phyloP scores from a whole-genome alignment of 2,329 filamentous ascomycete genomes.

The Elsinoe ampelina region DNA sequence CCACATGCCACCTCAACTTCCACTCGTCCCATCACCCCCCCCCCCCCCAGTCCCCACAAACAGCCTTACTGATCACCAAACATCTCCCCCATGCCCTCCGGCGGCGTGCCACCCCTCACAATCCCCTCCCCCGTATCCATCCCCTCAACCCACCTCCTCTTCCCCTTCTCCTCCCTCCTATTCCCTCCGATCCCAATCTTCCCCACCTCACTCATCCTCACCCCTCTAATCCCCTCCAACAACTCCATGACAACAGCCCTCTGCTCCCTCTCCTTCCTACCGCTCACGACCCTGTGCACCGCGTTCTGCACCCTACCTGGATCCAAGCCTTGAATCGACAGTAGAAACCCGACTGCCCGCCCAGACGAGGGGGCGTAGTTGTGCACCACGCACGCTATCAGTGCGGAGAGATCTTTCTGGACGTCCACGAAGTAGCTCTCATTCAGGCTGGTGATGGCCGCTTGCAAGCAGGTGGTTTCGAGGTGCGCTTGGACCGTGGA shows the following conservation, averaged over 20 bases:
- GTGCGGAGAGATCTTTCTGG: conserved; percentile 78
- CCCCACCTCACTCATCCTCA: conserved; percentile 88
- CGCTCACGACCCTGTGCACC: conserved; percentile 29
- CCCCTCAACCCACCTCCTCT: conserved; percentile 35
- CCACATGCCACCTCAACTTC: not conserved
- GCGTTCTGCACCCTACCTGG: conserved; percentile 55
- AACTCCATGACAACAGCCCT: conserved; percentile 74
- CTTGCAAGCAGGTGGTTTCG: conserved; percentile 76
- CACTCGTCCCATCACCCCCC: not conserved
- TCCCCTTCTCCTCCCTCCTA: conserved; percentile 31
- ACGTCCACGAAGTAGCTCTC: conserved; percentile 95
- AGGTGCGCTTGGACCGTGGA: conserved; percentile 74
- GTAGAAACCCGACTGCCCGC: conserved; percentile 66
- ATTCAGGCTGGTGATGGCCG: conserved; percentile 81
- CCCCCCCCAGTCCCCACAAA: no score
- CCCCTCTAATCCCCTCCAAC: conserved; percentile 74
- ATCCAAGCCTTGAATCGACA: conserved; percentile 69
- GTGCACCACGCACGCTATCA: conserved; percentile 78
- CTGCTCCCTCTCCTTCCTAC: conserved; percentile 57
- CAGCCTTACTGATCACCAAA: conserved; percentile 29
- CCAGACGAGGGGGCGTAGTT: conserved; percentile 61
- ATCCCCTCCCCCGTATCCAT: conserved; percentile 35
- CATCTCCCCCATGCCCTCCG: conserved; percentile 45
- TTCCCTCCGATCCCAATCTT: conserved; percentile 49
- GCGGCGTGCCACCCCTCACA: conserved; percentile 38